Percentiles rank a stretch among this genome's conserved stretches.
Evolutionary conservation across 352 stramenopile genomes (phyloP).

Genomic region (Phytophthora hibernalis): DNA sequence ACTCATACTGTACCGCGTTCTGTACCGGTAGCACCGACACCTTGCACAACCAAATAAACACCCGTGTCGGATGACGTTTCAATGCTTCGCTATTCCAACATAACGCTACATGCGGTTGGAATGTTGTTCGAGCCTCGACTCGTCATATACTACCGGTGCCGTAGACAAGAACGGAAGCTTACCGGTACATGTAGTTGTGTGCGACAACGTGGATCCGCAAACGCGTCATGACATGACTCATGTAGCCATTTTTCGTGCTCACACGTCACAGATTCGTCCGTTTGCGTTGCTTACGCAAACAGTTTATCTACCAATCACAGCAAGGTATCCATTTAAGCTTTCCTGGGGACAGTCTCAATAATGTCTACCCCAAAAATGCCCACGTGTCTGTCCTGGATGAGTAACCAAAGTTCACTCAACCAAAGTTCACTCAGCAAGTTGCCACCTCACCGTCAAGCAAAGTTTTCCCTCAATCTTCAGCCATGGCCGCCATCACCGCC

Average conservation of each 20-base stretch:
- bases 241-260: not conserved
- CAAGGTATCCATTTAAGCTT: not conserved
- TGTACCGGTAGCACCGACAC: too few relatives aligned
- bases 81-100: too few relatives aligned
- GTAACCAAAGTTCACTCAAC: slow-evolving; percentile 6
- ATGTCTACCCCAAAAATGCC: not conserved
- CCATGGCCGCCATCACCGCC: slow-evolving; percentile 22
- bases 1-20: too few relatives aligned
- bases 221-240: not conserved
- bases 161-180: too few relatives aligned
- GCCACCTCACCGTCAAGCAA: slow-evolving; percentile 6
- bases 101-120: too few relatives aligned
- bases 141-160: too few relatives aligned
- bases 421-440: slow-evolving; percentile 25
- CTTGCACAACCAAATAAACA: too few relatives aligned
- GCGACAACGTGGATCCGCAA: not conserved
- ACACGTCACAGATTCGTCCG: not conserved
- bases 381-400: not conserved
- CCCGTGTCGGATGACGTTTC: too few relatives aligned
- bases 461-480: not conserved
- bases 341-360: not conserved
- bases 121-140: too few relatives aligned
- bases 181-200: too few relatives aligned
- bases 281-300: not conserved
- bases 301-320: not conserved